A percentile compares a stretch with the other conserved stretches of the same genome.
Conservation (phyloP, 306 rosid genomes). For the Quercus parvula region DNA sequence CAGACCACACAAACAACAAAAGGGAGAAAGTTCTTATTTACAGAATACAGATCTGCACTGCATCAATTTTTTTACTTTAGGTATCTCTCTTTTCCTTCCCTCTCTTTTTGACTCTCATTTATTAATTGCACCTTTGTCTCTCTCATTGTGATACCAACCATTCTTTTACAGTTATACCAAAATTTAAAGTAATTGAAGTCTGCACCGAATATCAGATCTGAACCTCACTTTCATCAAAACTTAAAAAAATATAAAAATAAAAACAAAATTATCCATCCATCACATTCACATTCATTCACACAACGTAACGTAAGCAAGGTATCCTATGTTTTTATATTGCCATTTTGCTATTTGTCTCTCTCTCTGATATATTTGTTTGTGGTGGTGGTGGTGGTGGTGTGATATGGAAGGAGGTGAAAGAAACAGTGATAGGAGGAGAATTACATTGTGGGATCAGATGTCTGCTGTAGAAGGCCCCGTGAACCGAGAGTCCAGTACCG, state of each 20-base stretch:
- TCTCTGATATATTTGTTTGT: neutral
- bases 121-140: neutral
- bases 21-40: neutral
- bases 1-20: neutral
- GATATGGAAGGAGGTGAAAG: slow-evolving; percentile 42
- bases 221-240: neutral
- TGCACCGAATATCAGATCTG: neutral
- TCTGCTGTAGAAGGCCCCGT: slow-evolving; percentile 41
- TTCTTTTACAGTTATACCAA: neutral
- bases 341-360: neutral
- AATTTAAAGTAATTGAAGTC: neutral
- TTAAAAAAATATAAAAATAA: neutral
- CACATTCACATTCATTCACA: neutral
- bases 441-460: slow-evolving; percentile 73
- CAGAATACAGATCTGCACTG: neutral
- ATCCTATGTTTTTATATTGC: neutral
- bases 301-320: too few species aligned
- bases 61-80: neutral
- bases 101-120: neutral
- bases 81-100: neutral
- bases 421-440: slow-evolving; percentile 32
- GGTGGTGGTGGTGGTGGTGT: neutral
- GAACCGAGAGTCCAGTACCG: slow-evolving; percentile 33
- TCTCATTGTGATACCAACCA: neutral
- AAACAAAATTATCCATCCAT: neutral